These are phyloP conservation scores for Rubus parviflorus DNA, from an alignment of 306 rosid species.

Conservation along the genomic window DNA sequence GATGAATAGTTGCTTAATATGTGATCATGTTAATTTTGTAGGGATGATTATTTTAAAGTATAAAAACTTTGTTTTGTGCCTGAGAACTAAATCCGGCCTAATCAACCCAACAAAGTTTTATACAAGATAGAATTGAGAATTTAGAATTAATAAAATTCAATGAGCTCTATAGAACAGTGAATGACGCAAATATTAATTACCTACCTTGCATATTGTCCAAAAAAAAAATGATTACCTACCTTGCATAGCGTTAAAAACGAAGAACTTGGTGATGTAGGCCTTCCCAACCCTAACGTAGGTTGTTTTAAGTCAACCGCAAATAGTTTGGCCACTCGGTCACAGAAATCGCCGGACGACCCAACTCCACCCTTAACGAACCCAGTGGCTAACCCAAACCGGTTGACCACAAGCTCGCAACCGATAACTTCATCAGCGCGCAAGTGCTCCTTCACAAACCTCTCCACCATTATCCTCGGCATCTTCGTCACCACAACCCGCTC, in stretches of 20 bases:
- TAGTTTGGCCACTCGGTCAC: constrained; percentile 37
- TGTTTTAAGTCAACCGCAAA: constrained; percentile 27
- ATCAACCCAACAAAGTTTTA: too few species aligned
- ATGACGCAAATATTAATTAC: neutral
- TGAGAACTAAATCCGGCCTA: too few species aligned
- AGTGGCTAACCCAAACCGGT: constrained; percentile 65
- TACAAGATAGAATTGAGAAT: too few species aligned
- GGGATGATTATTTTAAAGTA: too few species aligned
- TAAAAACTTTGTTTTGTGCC: too few species aligned
- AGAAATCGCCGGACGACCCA: neutral
- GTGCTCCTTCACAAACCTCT: constrained; percentile 79
- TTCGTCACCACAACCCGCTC: constrained; percentile 60
- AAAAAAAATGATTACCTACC: constrained; percentile 34
- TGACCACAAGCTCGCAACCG: constrained; percentile 55
- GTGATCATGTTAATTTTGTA: too few species aligned
- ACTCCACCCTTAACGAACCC: constrained; percentile 45
- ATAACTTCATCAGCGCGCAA: constrained; percentile 69
- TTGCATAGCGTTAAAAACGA: constrained; percentile 53
- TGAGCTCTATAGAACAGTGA: neutral
- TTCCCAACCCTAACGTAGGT: constrained; percentile 51
- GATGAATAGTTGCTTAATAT: too few species aligned
- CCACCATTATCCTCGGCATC: constrained; percentile 74
- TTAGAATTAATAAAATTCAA: too few species aligned
- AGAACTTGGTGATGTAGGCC: constrained; percentile 23
- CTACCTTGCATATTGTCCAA: constrained; percentile 48